Conservation (phyloP, 2,329 filamentous ascomycete genomes). For the Colletotrichum magnum region DNA sequence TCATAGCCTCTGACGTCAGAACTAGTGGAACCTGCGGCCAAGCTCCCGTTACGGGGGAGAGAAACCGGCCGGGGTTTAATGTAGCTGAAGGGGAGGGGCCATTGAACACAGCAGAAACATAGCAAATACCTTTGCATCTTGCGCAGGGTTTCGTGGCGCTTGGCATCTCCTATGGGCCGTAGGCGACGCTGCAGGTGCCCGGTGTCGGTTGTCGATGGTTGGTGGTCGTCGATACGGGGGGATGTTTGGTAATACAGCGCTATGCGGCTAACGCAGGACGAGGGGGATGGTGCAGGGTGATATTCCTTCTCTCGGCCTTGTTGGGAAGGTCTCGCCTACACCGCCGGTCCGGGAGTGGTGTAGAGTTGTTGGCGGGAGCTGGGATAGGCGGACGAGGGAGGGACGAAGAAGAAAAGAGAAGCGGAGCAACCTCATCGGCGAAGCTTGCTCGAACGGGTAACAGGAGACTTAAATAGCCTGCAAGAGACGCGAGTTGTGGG, state of each 20-base stretch:
- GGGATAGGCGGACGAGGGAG: constrained; percentile 18
- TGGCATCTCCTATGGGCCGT: constrained; percentile 41
- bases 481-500: not conserved
- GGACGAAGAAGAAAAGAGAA: constrained; percentile 21
- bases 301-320: not conserved
- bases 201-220: no score
- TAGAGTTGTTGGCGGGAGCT: constrained; percentile 8
- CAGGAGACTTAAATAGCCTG: not conserved
- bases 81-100: not conserved
- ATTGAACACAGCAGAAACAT: not conserved
- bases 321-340: constrained; percentile 29
- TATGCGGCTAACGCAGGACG: constrained; percentile 24
- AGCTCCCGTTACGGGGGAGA: no score
- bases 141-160: constrained; percentile 43
- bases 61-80: not conserved
- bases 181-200: no score
- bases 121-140: constrained; percentile 44
- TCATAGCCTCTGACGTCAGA: constrained; percentile 23
- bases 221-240: no score
- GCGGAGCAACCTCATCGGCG: constrained; percentile 29
- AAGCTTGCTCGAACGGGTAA: constrained; percentile 22
- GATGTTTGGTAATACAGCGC: not conserved
- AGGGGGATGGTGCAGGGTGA: not conserved
- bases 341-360: constrained; percentile 1
- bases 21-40: not conserved